Percentiles rank a stretch among this genome's conserved stretches.
Conservation (phyloP, 352 stramenopile species). For the Phytophthora ohioensis region DNA sequence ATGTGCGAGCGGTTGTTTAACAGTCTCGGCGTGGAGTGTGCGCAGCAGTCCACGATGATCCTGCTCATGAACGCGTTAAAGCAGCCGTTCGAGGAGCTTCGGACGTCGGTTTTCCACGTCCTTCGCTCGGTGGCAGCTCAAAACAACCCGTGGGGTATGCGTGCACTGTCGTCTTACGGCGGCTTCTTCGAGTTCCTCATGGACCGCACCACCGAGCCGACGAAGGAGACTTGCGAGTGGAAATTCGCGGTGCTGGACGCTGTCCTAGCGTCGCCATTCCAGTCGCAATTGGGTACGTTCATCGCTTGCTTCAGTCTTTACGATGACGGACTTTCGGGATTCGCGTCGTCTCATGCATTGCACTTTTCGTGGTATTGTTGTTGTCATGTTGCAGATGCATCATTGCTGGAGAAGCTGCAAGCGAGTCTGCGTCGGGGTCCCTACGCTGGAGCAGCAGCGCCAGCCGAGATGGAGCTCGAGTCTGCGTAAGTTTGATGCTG, state of each 20-base stretch:
- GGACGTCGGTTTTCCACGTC: constrained; percentile 76
- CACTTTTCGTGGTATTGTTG: constrained; percentile 31
- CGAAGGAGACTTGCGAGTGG: constrained; percentile 88
- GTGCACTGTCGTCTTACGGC: constrained; percentile 70
- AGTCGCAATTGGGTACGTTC: constrained; percentile 61
- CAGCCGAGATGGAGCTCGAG: constrained; percentile 70
- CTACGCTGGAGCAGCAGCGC: constrained; percentile 59
- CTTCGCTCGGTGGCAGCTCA: constrained; percentile 84
- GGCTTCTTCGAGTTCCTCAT: constrained; percentile 89
- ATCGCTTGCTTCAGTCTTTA: constrained; percentile 9
- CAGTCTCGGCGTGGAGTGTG: constrained; percentile 62
- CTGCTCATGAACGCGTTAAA: constrained; percentile 82
- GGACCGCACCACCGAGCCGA: constrained; percentile 83
- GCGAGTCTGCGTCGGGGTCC: constrained; percentile 64
- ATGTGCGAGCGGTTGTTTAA: constrained; percentile 75
- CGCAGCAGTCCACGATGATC: constrained; percentile 63
- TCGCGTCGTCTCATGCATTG: constrained; percentile 26
- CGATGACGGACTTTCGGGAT: constrained; percentile 7
- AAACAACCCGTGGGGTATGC: constrained; percentile 82
- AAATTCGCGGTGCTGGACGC: constrained; percentile 90
- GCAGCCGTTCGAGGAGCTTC: constrained; percentile 87
- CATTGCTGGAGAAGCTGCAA: constrained; percentile 65
- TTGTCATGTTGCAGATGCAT: constrained; percentile 52
- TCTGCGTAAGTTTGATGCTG: constrained; percentile 44
- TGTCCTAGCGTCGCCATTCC: constrained; percentile 73